Base-by-base conservation (phyloP, 2,329 filamentous ascomycete species). In the Neopestalotiopsis sp. region DNA sequence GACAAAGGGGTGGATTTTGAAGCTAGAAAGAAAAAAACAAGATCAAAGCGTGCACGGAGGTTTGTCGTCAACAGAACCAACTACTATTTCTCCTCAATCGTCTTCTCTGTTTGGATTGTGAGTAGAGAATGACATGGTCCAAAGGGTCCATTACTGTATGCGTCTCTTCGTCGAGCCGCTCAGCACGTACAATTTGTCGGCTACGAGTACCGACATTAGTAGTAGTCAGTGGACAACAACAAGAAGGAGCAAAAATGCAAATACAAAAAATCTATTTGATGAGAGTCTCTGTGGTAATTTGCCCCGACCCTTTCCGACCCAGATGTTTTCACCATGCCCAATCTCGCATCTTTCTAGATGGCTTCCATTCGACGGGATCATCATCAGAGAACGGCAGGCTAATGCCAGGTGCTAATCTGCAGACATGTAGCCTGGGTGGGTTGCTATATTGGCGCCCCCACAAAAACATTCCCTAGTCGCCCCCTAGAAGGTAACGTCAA, bases 281-380 rank as follows among this genome's bases (percentile, higher is more conserved):
- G 45, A n/a, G 57, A 34, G 24, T 30, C 30, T 59, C 34, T 38
- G 10, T 10, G 10, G 30, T 34, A 62, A 62, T 62, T 42, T 62
- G 32, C 59, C 59, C 59, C 30, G 59, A 20, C 34, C 30, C n/a
- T 20, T 40, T 17, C 34, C 59, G 34, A 38, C 59, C 59, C 59
- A 40, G 59, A 62, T 13, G 17, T 38, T 34, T 40, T 60, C 56
- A 45, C 52, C 52, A 56, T 59, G 32, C 65, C 65, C 65, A 67
- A 67, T 67, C 34, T 60, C 65, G 65, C 65, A 67, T 49, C 17
- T 60, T 67, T 67, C 65, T 67, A 67, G 65, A 67, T 56, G 56
- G 45, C 56, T 67, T 67, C 65, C 56, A 67, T 67, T 59, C 17
- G 30, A 56, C 32, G 30, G 24, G 38, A 38, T 17, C 17, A 52